Evolutionary conservation across 139 green algal genomes (phyloP).

Genomic region (Micractinium conductrix): DNA sequence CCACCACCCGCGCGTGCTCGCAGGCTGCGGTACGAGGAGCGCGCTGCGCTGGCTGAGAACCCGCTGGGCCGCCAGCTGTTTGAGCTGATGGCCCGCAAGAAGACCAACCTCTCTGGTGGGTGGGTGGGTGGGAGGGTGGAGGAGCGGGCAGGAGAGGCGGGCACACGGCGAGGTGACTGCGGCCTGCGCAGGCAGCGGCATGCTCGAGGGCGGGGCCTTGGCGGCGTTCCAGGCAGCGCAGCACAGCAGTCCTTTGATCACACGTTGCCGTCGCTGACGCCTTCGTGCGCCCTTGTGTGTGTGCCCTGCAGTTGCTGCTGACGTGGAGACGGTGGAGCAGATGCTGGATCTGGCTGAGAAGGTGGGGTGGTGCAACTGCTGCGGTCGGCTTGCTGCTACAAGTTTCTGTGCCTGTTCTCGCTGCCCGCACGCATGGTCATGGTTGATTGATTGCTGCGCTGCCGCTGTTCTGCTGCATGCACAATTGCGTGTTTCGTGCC

Average conservation of each 20-base stretch:
- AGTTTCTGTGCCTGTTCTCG: background rate
- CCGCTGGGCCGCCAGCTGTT: conserved; percentile 76
- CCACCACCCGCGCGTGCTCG: too few relatives aligned
- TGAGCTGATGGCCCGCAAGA: conserved; percentile 93
- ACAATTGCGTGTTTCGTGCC: background rate
- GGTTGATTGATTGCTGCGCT: too few relatives aligned
- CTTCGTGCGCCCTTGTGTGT: too few relatives aligned
- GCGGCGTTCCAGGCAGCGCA: background rate
- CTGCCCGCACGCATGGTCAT: background rate
- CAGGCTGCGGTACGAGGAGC: conserved; percentile 86
- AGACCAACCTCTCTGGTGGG: conserved; percentile 89
- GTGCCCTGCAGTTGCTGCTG: conserved; percentile 86
- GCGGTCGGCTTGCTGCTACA: background rate
- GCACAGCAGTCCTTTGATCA: too few relatives aligned
- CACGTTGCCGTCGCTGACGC: background rate
- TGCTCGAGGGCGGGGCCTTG: too few relatives aligned
- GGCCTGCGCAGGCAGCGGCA: too few relatives aligned
- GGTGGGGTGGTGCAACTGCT: conserved; percentile 52
- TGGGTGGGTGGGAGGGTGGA: background rate
- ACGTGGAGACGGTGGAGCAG: conserved; percentile 90
- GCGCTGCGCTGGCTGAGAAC: conserved; percentile 76
- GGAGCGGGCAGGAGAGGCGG: too few relatives aligned
- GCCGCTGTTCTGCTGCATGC: background rate
- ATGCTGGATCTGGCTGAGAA: conserved; percentile 92
- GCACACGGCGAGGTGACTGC: too few relatives aligned